Evolutionary conservation across 1,284 basidiomycete species (phyloP).

Genomic region (Rhodotorula sp.): DNA sequence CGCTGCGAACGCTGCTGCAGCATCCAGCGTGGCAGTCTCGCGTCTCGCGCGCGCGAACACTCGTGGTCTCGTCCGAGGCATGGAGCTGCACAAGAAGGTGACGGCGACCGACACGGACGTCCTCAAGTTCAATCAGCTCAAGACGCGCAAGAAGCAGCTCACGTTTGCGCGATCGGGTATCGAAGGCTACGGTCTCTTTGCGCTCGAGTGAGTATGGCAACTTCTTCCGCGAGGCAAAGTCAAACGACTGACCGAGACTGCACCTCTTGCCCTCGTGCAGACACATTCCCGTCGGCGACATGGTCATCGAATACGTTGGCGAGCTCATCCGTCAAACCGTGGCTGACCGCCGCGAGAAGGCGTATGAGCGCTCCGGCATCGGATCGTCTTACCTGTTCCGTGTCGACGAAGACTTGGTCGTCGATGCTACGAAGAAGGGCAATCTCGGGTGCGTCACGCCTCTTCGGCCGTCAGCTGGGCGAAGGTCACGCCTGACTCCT

Average conservation of each 20-base stretch:
- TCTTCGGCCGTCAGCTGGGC: not conserved
- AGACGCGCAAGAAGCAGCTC: conserved; percentile 96
- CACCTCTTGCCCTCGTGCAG: conserved; percentile 2
- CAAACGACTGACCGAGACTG: no score
- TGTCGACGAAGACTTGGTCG: conserved; percentile 57
- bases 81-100: conserved; percentile 83
- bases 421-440: conserved; percentile 98
- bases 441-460: conserved; percentile 76
- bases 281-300: conserved; percentile 86
- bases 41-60: conserved; percentile 91
- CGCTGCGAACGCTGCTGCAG: conserved; percentile 43
- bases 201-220: conserved; percentile 64
- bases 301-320: conserved; percentile 99
- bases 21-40: conserved; percentile 51
- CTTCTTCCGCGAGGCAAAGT: not conserved
- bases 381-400: conserved; percentile 88
- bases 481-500: not conserved
- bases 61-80: conserved; percentile 85
- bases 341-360: conserved; percentile 94
- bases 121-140: conserved; percentile 97
- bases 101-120: conserved; percentile 56
- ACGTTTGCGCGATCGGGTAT: conserved; percentile 94
- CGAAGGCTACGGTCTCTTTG: conserved; percentile 96
- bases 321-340: conserved; percentile 94
- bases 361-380: conserved; percentile 92